These are phyloP conservation scores for Lactarius vividus DNA, from an alignment of 768 basidiomycete species.

Conservation along the genomic window DNA sequence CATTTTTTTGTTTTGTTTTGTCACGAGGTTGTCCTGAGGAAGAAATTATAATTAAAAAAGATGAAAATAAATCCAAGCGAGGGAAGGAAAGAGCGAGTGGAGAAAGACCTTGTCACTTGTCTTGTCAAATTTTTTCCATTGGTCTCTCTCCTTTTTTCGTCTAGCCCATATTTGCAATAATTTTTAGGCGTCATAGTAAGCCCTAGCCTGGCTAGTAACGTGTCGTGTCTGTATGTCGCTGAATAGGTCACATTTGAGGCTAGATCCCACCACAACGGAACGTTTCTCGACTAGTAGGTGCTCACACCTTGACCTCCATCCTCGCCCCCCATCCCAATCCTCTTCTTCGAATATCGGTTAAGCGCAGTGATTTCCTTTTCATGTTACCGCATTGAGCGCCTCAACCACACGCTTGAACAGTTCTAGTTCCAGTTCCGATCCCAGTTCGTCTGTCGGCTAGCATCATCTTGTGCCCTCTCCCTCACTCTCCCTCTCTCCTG, in stretches of 20 bases:
- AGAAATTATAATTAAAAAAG: background rate
- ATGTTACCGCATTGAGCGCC: constrained; percentile 19
- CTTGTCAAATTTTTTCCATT: background rate
- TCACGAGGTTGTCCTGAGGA: background rate
- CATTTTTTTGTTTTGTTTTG: background rate
- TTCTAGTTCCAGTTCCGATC: constrained; percentile 1
- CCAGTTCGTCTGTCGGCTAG: constrained; percentile 4
- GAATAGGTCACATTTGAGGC: constrained; percentile 2
- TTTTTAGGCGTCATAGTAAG: constrained; percentile 12
- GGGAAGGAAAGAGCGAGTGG: background rate
- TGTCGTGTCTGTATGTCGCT: constrained; percentile 2
- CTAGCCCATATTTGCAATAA: constrained; percentile 17
- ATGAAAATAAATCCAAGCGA: background rate
- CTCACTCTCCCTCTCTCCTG: background rate
- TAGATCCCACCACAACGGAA: constrained; percentile 5
- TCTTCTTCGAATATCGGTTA: constrained; percentile 17
- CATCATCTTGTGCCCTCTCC: constrained; percentile 5
- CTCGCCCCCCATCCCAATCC: background rate
- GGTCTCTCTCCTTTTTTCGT: background rate
- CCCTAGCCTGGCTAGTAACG: constrained; percentile 3
- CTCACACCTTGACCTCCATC: background rate
- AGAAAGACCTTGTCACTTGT: background rate
- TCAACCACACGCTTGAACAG: constrained; percentile 18
- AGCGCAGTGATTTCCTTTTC: constrained; percentile 26
- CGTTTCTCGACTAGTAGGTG: constrained; percentile 13